phyloP scores from a whole-genome alignment of 1,284 basidiomycete species.

The Melampsora larici-populina region DNA sequence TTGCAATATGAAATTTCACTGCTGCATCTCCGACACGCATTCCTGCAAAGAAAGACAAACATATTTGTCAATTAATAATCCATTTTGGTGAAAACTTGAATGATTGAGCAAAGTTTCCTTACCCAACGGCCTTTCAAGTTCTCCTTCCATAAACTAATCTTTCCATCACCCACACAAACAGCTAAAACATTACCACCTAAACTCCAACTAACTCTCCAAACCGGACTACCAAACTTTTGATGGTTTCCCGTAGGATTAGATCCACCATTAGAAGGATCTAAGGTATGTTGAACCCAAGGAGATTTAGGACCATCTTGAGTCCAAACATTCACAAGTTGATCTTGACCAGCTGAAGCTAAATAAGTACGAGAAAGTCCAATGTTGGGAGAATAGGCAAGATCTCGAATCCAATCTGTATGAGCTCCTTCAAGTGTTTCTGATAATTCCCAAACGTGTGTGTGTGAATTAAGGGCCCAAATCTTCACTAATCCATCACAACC shows the following conservation, averaged over 20 bases:
- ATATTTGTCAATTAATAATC: neutral
- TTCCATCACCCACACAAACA: slow-evolving; percentile 96
- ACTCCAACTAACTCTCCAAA: slow-evolving; percentile 97
- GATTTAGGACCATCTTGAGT: slow-evolving; percentile 57
- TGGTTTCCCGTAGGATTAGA: neutral
- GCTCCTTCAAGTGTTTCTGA: slow-evolving; percentile 76
- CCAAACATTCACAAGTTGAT: slow-evolving; percentile 52
- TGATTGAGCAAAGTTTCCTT: slow-evolving; percentile 63
- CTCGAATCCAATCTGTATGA: slow-evolving; percentile 97
- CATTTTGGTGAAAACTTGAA: neutral
- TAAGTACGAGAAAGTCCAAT: slow-evolving; percentile 90
- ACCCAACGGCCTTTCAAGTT: slow-evolving; percentile 91
- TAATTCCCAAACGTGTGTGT: slow-evolving; percentile 69
- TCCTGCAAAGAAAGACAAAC: slow-evolving; percentile 17
- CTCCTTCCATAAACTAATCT: slow-evolving; percentile 98
- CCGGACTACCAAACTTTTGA: slow-evolving; percentile 81
- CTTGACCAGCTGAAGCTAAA: slow-evolving; percentile 90
- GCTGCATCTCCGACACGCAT: slow-evolving; percentile 39
- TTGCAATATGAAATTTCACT: neutral
- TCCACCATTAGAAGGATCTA: slow-evolving; percentile 53
- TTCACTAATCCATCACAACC: slow-evolving; percentile 95
- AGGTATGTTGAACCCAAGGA: slow-evolving; percentile 67
- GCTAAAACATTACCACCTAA: slow-evolving; percentile 93
- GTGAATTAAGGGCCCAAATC: slow-evolving; percentile 76
- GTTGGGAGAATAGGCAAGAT: slow-evolving; percentile 96